phyloP scores from a whole-genome alignment of 1,284 basidiomycete species.

The Somion occarium region DNA sequence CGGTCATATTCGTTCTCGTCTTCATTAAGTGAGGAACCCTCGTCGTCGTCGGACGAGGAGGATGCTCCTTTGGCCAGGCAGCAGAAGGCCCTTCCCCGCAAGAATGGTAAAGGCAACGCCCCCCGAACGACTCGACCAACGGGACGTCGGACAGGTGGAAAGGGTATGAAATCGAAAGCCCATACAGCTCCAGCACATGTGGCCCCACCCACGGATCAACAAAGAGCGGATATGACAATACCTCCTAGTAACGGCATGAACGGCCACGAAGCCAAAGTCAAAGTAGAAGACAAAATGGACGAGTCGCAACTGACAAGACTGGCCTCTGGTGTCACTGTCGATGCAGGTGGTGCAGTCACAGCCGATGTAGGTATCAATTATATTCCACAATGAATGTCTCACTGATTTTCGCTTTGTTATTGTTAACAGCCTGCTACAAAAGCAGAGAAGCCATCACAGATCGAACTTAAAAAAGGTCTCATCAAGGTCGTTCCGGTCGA shows the following conservation, averaged over 20 bases:
- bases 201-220: slow-evolving; percentile 32
- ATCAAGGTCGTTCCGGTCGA: slow-evolving; percentile 87
- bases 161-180: slow-evolving; percentile 47
- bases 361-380: slow-evolving; percentile 24
- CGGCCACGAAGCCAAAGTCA: slow-evolving; percentile 53
- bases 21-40: slow-evolving; percentile 31
- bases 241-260: slow-evolving; percentile 35
- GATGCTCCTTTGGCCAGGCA: slow-evolving; percentile 55
- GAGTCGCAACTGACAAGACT: slow-evolving; percentile 67
- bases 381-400: too few relatives aligned
- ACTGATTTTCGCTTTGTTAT: too few relatives aligned
- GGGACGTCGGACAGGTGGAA: slow-evolving; percentile 29
- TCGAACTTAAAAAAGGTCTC: slow-evolving; percentile 81
- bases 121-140: neutral
- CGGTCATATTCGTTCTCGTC: slow-evolving; percentile 25
- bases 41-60: slow-evolving; percentile 42
- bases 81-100: slow-evolving; percentile 22
- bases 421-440: slow-evolving; percentile 42
- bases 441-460: slow-evolving; percentile 73
- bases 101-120: slow-evolving; percentile 24
- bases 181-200: slow-evolving; percentile 43
- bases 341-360: slow-evolving; percentile 49
- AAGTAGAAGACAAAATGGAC: slow-evolving; percentile 75
- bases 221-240: slow-evolving; percentile 44
- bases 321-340: slow-evolving; percentile 77